phyloP scores from a whole-genome alignment of 2,329 filamentous ascomycete species.

The Colletotrichum cuscutae region DNA sequence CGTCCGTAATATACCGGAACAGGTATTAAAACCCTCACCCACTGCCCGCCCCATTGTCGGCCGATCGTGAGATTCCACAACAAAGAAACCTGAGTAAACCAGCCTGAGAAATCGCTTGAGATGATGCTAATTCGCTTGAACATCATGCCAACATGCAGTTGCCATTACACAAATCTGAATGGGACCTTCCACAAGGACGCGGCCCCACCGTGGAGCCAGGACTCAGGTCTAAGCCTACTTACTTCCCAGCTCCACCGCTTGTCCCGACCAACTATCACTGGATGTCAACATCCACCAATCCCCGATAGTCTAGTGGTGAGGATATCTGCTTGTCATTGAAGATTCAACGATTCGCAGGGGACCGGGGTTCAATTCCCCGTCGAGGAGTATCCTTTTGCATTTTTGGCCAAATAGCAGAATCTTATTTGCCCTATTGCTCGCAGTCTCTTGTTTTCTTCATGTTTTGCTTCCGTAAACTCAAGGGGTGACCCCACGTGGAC shows the following conservation, averaged over 20 bases:
- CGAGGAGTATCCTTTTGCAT: neutral
- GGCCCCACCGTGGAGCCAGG: neutral
- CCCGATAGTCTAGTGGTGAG: constrained; percentile 26
- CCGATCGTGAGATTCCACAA: neutral
- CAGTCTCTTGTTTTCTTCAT: neutral
- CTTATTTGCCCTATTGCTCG: neutral
- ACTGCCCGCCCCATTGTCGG: too few relatives aligned
- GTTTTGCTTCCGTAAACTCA: neutral
- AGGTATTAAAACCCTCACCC: too few relatives aligned
- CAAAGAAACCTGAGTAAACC: neutral
- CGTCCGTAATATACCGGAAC: too few relatives aligned
- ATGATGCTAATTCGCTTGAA: too few relatives aligned
- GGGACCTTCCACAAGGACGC: neutral
- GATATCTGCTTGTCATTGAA: constrained; percentile 23
- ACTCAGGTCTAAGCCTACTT: neutral
- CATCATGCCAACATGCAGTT: neutral
- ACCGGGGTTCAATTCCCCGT: constrained; percentile 13
- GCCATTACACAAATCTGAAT: neutral
- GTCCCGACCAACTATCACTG: neutral
- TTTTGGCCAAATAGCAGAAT: neutral
- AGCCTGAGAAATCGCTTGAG: neutral
- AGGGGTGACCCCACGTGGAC: neutral
- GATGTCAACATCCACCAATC: neutral
- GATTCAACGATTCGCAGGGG: neutral
- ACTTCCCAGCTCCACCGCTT: accelerated